Base-by-base conservation (phyloP, 2,329 filamentous ascomycete species). In the Arthroderma uncinatum region DNA sequence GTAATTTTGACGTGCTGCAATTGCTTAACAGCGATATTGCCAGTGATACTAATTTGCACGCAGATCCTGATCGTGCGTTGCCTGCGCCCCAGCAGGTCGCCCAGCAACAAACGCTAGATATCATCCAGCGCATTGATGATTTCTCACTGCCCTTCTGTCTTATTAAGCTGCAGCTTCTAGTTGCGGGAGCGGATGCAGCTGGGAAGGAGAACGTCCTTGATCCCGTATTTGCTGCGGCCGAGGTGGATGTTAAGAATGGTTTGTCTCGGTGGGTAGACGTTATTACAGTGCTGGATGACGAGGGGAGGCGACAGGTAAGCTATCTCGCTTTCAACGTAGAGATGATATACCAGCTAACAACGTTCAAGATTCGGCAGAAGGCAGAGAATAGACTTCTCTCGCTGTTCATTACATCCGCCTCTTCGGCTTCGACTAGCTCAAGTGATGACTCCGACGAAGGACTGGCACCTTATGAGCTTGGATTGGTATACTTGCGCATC, bases 141-240 rank as follows among this genome's bases (percentile, higher is more conserved):
- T 73, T 76, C 58, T 75, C 73, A 8, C 65, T 75, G 25, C 70
- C 73, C 4, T 71, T 73, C 42, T 73, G 71, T 52, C 71, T 73
- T 48, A 59, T 74, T 58, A 74, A 74, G 57, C 64, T 75, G 9
- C 71, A 73, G 55, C 61, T 71, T n/a, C 61, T 73, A 14, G 72
- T 74, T 59, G 66, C 67, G 34, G 64, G 63, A 19, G 67, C 67
- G 21, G 62, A 63, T 16, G 62, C 66, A 5, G 64, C 56, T 2
- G 33, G 67, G 16, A 67, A 62, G 54, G 67, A 64, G 37, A 64
- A 60, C 23, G 67, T 75, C 25, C 65, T 73, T 37, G 70, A 74
- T 58, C 63, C 70, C 23, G 68, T 74, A 64, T 73, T 73, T 60
- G 71, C 70, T 55, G 68, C 68, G 23, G 69, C 70, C 16, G 68